Base-by-base conservation (phyloP, 768 basidiomycete species). In the Imleria badia region DNA sequence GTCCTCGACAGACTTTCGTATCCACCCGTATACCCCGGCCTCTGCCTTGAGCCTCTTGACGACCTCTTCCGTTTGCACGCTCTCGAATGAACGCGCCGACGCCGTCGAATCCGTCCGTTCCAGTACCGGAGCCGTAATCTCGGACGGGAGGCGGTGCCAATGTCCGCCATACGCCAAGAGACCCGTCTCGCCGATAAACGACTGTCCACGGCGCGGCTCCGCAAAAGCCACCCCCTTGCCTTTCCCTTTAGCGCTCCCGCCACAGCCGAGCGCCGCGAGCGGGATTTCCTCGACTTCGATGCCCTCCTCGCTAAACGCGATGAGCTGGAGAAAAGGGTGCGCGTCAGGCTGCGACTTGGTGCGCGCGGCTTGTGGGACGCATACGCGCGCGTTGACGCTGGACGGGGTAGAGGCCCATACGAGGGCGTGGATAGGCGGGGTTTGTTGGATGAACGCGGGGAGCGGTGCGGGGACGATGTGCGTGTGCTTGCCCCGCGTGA, bases 11-110 rank as follows among this genome's bases (percentile, higher is more conserved):
- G 86, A 90, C 63, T 86, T 90, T 60, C 82, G 73, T 70, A 83
- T 78, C 90, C 91, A 92, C 0, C 81, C 90, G 66, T 93, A 94
- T 6, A 87, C 70, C 7, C 91, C 91, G 53, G 85, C 77, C 52
- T 85, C 82, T 20, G 70, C 72, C 62, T 75, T 77, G 65, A 83
- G 64, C 61, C 72, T 67, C 26, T 72, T 73, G 2, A 70, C 53
- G 9, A 83, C 62, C 44, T 83, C 85, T 22, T 81, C 76, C 2
- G 83, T 76, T 30, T 79, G 83, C 58, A 80, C 68, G 50, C 79
- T 86, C 49, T 75, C 75, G 45, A 74, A 74, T 10, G 86, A 84
- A 26, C 60, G 61, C 0, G 62, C 63, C 14, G 85, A 82, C 36
- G 75, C 58, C 10, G 72, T 65, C 39, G 81, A 79, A 48, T 74